Evolutionary conservation across 2,329 filamentous ascomycete genomes (phyloP), one percentile per base, ranked within the genome.

Genomic region (Mycosphaerella arachidis): DNA sequence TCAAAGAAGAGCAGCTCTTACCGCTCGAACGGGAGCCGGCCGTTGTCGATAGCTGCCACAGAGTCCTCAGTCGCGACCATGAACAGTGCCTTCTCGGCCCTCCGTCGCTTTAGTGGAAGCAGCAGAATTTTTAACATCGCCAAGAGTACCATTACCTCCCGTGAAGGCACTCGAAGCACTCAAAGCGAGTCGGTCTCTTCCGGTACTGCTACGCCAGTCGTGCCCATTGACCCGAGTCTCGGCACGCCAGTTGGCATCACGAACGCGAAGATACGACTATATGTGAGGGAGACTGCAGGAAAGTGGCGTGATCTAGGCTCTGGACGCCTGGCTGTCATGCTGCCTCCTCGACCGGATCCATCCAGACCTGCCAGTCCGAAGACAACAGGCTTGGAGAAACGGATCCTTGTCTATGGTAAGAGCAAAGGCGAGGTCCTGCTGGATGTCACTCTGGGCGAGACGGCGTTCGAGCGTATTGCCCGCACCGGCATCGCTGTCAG

Each of bases 231-330:
- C 48, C 67, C 69, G 5, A 66, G 63, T 30, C 56, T 72, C 35
- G 74, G 73, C 7, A 72, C 73, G 20, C 82, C 86, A 20, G 75
- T 87, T 24, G 89, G 87, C 56, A 86, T 91, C 59, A 87, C 87
- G 57, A 92, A 94, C 69, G 86, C 93, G 55, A 92, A 92, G 67
- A 90, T 97, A 67, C 84, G 92, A 37, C 83, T 97, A 12, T 96
- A 97, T 73, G 81, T 90, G 53, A 86, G 93, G 53, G 88, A 92
- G 61, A 79, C 79, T 9, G 80, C 84, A 1, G 86, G 86, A 53
- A 93, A 93, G 72, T 99, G 94, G 94, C 87, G 91, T 62, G 92
- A 97, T 72, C 86, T 92, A 78, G 93, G 94, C 65, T 87, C 90
- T 67, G 95, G 92, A 61, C 82, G 86, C 40, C 78, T 99, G 61